Conservation (phyloP, 2,329 filamentous ascomycete genomes). For the Cladophialophora chaetospira region DNA sequence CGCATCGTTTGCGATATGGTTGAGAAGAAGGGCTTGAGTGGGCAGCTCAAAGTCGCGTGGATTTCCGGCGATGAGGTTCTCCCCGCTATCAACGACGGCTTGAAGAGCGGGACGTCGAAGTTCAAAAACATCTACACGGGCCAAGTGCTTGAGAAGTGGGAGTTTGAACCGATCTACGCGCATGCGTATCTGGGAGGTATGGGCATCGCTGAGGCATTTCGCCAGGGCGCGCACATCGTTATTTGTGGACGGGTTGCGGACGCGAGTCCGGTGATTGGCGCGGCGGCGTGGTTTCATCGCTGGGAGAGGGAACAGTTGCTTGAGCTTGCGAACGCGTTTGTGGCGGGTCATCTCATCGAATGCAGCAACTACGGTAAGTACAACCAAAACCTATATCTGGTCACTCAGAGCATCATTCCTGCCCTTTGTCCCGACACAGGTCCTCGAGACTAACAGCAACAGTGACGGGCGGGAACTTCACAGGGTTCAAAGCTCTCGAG, state of each 20-base stretch:
- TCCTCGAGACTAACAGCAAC: too few species aligned
- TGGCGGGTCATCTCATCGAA: constrained; percentile 44
- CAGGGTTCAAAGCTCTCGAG: constrained; percentile 45
- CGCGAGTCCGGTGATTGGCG: constrained; percentile 47
- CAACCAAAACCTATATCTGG: too few species aligned
- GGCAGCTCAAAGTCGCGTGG: constrained; percentile 49
- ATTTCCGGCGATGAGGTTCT: constrained; percentile 52
- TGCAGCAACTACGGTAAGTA: constrained; percentile 48
- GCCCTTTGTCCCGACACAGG: too few species aligned
- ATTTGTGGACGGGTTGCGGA: constrained; percentile 49
- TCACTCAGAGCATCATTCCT: too few species aligned
- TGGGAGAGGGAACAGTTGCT: constrained; percentile 45
- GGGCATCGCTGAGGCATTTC: constrained; percentile 44
- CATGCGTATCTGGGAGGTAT: constrained; percentile 43
- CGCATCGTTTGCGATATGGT: constrained; percentile 43
- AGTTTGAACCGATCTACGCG: constrained; percentile 40
- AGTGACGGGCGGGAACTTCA: constrained; percentile 49
- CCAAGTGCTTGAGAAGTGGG: constrained; percentile 40
- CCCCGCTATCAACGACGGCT: constrained; percentile 36
- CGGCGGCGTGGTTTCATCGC: constrained; percentile 46
- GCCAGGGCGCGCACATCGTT: constrained; percentile 48
- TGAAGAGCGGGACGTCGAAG: constrained; percentile 39
- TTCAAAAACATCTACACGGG: constrained; percentile 47
- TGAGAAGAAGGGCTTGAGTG: constrained; percentile 39
- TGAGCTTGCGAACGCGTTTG: constrained; percentile 44